phyloP scores from a whole-genome alignment of 305 asterid genomes.

The Ajuga reptans region DNA sequence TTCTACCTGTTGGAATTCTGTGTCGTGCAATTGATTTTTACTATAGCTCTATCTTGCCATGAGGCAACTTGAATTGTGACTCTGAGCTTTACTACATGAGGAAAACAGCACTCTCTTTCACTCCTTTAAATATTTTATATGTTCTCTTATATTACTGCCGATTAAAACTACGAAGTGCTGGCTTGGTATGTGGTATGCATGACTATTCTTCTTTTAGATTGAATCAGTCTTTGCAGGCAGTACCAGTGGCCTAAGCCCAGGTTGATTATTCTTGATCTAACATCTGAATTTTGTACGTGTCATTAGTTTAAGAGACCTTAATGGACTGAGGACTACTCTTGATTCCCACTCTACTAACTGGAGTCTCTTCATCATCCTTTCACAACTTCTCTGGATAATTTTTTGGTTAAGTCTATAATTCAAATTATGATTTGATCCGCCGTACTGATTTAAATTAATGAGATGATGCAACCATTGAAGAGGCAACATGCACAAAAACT shows the following conservation, averaged over 20 bases:
- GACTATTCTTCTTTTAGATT: background rate
- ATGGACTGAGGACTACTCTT: background rate
- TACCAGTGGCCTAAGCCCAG: background rate
- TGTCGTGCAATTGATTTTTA: background rate
- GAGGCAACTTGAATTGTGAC: background rate
- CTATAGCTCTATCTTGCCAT: background rate
- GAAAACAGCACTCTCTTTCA: background rate
- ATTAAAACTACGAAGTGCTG: background rate
- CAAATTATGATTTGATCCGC: background rate
- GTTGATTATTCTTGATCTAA: background rate
- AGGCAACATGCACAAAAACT: background rate
- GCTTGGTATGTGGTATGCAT: background rate
- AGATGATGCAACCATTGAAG: constrained; percentile 2
- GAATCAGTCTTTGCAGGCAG: background rate
- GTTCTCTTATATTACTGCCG: background rate
- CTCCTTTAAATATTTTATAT: background rate
- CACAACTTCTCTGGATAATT: background rate
- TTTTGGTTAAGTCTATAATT: background rate
- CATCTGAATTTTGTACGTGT: background rate
- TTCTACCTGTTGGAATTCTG: background rate
- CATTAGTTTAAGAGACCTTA: background rate
- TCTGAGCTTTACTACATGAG: background rate
- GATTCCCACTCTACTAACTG: background rate
- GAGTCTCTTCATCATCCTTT: background rate
- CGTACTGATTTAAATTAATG: background rate